Base-by-base conservation (phyloP, 2,329 filamentous ascomycete genomes). In the Colletotrichum sp. region DNA sequence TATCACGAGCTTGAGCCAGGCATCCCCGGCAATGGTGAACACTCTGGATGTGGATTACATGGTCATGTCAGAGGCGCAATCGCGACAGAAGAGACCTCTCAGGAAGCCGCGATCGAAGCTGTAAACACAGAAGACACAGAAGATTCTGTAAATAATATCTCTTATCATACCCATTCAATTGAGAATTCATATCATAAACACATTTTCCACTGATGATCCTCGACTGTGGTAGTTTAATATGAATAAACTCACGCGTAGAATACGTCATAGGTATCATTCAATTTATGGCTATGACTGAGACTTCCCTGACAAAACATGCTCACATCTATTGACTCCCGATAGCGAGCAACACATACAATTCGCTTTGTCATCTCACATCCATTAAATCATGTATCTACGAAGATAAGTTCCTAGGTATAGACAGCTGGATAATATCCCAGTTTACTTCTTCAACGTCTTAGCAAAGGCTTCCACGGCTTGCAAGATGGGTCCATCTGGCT, bases 401-500 rank as follows among this genome's bases (percentile, higher is more conserved):
- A 52, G n/a, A 52, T 13, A 52, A n/a, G n/a, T n/a, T n/a, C 24
- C 24, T 24, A 24, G 2, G 52, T 58, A 28, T 18, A 26, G 10
- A 57, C 8, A 36, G 9, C 28, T 13, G 4, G 16, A 5, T 5
- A 24, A 12, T 7, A 21, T 12, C 18, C 13, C 12, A 9, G 10
- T 26, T 38, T 24, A 76, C n/a, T 60, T 43, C n/a, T 74, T 10
- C 26, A 76, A 30, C 5, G 74, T 76, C 66, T 71, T 76, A 0
- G 74, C 66, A 48, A 76, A 76, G 3, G 71, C 66, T 34, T 75
- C 63, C 3, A 76, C 74, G 1, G 71, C 72, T 24, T 75, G 60
- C 34, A 71, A 34, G 21, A 76, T 70, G 8, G 74, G 16, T 18
- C 71, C 72, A 81, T 92, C 90, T 0, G 84, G 83, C 67, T 83